phyloP scores from a whole-genome alignment of 192 early-diverging fungal genomes.

The Coemansia sp. region DNA sequence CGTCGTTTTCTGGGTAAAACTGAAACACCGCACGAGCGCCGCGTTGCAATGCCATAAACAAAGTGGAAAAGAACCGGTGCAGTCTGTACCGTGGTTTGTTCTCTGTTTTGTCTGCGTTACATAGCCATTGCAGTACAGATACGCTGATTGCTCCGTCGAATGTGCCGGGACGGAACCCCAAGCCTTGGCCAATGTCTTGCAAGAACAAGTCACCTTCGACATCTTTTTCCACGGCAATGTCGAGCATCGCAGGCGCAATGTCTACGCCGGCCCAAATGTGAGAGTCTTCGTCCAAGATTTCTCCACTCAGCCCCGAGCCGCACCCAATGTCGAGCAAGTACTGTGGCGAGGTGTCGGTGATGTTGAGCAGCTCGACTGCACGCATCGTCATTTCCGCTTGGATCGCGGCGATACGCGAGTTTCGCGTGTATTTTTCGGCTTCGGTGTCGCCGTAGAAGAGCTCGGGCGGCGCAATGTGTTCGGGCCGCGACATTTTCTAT shows the following conservation, averaged over 20 bases:
- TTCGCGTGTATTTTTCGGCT: slow-evolving; percentile 89
- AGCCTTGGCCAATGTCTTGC: slow-evolving; percentile 93
- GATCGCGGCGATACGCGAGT: slow-evolving; percentile 91
- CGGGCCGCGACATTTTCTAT: slow-evolving; percentile 82
- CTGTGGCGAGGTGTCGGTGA: slow-evolving; percentile 70
- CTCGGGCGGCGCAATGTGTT: slow-evolving; percentile 96
- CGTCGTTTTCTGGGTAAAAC: slow-evolving; percentile 96
- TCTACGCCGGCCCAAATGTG: slow-evolving; percentile 98
- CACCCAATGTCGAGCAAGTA: slow-evolving; percentile 96
- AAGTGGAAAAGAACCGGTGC: slow-evolving; percentile 85
- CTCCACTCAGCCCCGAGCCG: slow-evolving; percentile 93
- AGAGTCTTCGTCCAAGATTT: slow-evolving; percentile 92
- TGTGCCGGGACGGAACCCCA: slow-evolving; percentile 90
- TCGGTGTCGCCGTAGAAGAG: slow-evolving; percentile 95
- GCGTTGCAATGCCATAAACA: slow-evolving; percentile 84
- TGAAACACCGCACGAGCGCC: slow-evolving; percentile 97
- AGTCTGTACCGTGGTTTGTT: slow-evolving; percentile 84
- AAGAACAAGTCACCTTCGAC: slow-evolving; percentile 93
- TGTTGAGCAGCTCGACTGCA: slow-evolving; percentile 85
- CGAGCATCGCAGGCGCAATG: slow-evolving; percentile 91
- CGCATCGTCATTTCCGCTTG: slow-evolving; percentile 93
- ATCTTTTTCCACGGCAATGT: slow-evolving; percentile 89
- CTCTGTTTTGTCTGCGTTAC: slow-evolving; percentile 92
- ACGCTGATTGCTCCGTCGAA: slow-evolving; percentile 96
- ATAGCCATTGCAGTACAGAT: slow-evolving; percentile 98